A percentile compares a stretch with the other conserved stretches of the same genome.
These are phyloP conservation scores for Xylaria curta DNA, from an alignment of 495 filamentous ascomycete genomes.

Conservation along the genomic window DNA sequence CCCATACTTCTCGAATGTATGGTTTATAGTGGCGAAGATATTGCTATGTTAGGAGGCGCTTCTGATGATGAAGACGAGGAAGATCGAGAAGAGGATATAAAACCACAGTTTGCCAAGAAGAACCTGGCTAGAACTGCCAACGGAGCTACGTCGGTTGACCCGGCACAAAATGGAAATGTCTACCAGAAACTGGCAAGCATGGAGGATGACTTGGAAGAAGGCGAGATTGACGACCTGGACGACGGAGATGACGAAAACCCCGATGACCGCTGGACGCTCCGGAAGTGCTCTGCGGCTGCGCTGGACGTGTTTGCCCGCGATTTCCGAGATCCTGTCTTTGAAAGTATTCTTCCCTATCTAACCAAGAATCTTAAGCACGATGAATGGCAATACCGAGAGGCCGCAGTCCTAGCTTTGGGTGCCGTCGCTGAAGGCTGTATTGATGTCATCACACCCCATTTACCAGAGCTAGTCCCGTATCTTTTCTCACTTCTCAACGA, in stretches of 20 bases:
- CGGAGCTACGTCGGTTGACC: conserved; percentile 53
- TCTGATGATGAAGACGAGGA: conserved; percentile 92
- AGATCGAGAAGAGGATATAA: conserved; percentile 89
- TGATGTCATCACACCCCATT: conserved; percentile 84
- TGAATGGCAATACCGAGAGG: conserved; percentile 93
- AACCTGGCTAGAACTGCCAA: conserved; percentile 56
- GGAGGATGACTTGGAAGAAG: conserved; percentile 85
- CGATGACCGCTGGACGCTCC: conserved; percentile 93
- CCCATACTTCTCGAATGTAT: conserved; percentile 92
- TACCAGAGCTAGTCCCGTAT: conserved; percentile 89
- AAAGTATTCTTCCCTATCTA: conserved; percentile 88
- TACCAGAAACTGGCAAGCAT: conserved; percentile 57
- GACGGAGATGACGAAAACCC: conserved; percentile 77
- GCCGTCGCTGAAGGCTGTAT: conserved; percentile 97
- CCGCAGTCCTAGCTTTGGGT: conserved; percentile 91
- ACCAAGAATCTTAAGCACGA: conserved; percentile 85
- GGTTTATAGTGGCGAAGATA: conserved; percentile 95
- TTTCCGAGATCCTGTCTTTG: conserved; percentile 87
- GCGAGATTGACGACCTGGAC: conserved; percentile 84
- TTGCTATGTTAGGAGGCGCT: conserved; percentile 78
- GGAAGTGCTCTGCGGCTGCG: conserved; percentile 97
- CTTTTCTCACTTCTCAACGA: conserved; percentile 88
- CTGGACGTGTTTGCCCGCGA: conserved; percentile 92
- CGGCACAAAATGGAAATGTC: conserved; percentile 54
- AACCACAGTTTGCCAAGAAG: conserved; percentile 87